phyloP scores from a whole-genome alignment of 352 stramenopile genomes.

The Phytopythium mirpurense region DNA sequence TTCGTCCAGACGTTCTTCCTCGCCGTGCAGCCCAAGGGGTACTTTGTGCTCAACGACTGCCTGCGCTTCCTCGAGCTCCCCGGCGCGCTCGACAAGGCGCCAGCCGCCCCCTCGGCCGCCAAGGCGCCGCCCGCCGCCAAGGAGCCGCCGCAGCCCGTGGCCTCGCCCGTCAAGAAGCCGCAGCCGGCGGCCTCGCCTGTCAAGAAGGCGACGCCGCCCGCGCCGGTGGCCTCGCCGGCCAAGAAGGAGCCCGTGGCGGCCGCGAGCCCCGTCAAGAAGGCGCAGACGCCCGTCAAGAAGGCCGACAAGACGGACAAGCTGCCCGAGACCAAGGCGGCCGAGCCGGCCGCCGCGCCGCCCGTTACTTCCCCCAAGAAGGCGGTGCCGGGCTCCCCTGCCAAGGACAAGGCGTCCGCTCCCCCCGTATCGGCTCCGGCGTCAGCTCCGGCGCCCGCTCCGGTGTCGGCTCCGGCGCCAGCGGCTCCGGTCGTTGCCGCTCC shows the following conservation, averaged over 20 bases:
- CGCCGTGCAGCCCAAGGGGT: constrained; percentile 82
- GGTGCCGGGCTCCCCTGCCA: constrained; percentile 7
- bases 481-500: constrained; percentile 8
- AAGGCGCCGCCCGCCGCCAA: constrained; percentile 12
- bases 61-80: constrained; percentile 79
- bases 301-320: constrained; percentile 21
- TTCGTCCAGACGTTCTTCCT: constrained; percentile 89
- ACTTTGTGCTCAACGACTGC: constrained; percentile 87
- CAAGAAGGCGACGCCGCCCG: constrained; percentile 18
- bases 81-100: constrained; percentile 14
- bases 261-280: constrained; percentile 23
- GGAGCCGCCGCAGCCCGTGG: constrained; percentile 9
- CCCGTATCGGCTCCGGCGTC: constrained; percentile 14
- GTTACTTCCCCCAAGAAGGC: constrained; percentile 26
- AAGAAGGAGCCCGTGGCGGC: constrained; percentile 27
- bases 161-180: too few species aligned
- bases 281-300: constrained; percentile 33
- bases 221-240: constrained; percentile 19
- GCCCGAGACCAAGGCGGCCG: constrained; percentile 30
- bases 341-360: constrained; percentile 10
- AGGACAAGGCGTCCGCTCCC: constrained; percentile 17
- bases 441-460: constrained; percentile 11
- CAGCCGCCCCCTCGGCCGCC: constrained; percentile 10
- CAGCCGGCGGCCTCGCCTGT: constrained; percentile 22
- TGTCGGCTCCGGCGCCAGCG: constrained; percentile 5